Conservation (phyloP, 2,329 filamentous ascomycete species). For the Setomelanomma holmii region DNA sequence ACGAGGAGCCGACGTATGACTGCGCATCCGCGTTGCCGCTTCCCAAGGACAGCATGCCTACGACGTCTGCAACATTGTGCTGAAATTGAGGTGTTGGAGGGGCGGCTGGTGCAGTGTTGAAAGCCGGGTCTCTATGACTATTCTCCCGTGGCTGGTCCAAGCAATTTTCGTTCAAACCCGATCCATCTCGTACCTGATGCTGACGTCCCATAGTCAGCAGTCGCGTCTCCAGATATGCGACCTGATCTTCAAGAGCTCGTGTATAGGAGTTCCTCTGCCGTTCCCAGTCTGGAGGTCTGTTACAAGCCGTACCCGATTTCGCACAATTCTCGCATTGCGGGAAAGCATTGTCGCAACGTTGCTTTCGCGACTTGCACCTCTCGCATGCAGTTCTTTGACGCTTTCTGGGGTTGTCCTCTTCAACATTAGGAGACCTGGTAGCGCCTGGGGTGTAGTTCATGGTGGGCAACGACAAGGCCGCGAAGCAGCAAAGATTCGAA, state of each 20-base stretch:
- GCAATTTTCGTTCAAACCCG: neutral
- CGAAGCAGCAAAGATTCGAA: too few relatives aligned
- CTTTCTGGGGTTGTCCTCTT: conserved; percentile 11
- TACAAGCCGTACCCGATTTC: conserved; percentile 9
- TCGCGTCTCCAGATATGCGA: conserved; percentile 15
- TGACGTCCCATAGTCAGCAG: conserved; percentile 6
- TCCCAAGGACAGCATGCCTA: conserved; percentile 60
- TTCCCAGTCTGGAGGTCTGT: conserved; percentile 12
- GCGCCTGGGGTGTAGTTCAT: neutral
- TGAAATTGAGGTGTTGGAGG: neutral
- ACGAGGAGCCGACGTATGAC: conserved; percentile 59
- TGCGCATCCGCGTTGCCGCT: conserved; percentile 50
- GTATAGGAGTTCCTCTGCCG: conserved; percentile 11
- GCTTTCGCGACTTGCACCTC: conserved; percentile 8
- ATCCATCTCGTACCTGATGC: neutral
- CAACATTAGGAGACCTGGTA: neutral
- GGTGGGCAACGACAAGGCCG: neutral
- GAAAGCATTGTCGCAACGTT: conserved; percentile 16
- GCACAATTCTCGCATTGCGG: conserved; percentile 18
- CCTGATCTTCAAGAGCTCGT: conserved; percentile 16
- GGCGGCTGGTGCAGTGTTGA: neutral
- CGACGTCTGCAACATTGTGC: conserved; percentile 25
- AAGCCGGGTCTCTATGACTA: neutral
- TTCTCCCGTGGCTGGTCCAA: neutral
- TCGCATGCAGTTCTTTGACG: conserved; percentile 13